Conservation (phyloP, 345 rosid species). For the Acer negundo region DNA sequence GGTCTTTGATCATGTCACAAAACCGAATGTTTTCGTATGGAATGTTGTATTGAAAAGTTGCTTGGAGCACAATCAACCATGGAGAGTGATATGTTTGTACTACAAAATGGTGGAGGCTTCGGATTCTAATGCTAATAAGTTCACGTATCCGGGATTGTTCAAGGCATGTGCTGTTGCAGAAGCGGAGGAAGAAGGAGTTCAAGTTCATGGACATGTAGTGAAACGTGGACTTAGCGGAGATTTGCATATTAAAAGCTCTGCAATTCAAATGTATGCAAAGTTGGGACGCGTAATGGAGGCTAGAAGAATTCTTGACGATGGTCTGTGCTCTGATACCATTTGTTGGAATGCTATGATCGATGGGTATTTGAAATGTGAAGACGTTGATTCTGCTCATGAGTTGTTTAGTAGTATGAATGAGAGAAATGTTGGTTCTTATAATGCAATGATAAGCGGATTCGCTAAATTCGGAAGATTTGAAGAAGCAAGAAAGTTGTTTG, state of each 20-base stretch:
- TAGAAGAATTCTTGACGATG: slow-evolving; percentile 36
- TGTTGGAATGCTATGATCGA: slow-evolving; percentile 45
- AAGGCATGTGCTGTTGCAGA: slow-evolving; percentile 37
- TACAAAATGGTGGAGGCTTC: slow-evolving; percentile 30
- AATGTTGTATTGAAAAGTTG: slow-evolving; percentile 38
- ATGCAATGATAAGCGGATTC: slow-evolving; percentile 44
- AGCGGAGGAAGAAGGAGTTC: slow-evolving; percentile 34
- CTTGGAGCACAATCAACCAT: slow-evolving; percentile 33
- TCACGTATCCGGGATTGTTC: slow-evolving; percentile 42
- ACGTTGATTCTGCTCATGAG: slow-evolving; percentile 34
- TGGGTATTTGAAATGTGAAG: slow-evolving; percentile 44
- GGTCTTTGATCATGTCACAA: slow-evolving; percentile 34
- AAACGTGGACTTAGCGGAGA: slow-evolving; percentile 43
- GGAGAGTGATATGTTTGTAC: slow-evolving; percentile 28
- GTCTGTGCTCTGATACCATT: slow-evolving; percentile 30
- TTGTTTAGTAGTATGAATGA: slow-evolving; percentile 35
- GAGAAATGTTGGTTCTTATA: slow-evolving; percentile 44
- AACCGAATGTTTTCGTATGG: slow-evolving; percentile 50
- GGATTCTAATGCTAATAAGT: slow-evolving; percentile 45
- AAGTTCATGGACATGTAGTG: slow-evolving; percentile 43
- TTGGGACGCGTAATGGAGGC: slow-evolving; percentile 37
- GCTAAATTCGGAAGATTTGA: slow-evolving; percentile 37
- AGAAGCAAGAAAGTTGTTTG: slow-evolving; percentile 46
- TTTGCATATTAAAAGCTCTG: slow-evolving; percentile 45
- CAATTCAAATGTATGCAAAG: slow-evolving; percentile 53